Evolutionary conservation across 2,329 filamentous ascomycete species (phyloP).

Genomic region (Aspergillus japonicus): DNA sequence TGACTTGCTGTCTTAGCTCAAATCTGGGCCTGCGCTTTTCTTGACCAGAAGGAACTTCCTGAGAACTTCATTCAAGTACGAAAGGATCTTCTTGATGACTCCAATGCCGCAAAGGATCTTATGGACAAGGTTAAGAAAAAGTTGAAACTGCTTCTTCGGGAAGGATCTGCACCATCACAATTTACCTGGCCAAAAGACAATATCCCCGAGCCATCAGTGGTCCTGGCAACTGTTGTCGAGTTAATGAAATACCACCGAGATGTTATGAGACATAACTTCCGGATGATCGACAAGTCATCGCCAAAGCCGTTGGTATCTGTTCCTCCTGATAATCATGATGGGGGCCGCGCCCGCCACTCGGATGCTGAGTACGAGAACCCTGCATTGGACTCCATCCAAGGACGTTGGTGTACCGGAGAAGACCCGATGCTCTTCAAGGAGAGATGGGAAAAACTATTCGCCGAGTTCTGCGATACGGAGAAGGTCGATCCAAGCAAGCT

Average conservation of each 20-base stretch:
- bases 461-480: slow-evolving; percentile 92
- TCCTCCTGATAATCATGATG: not conserved
- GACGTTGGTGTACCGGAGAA: slow-evolving; percentile 94
- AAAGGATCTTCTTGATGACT: slow-evolving; percentile 94
- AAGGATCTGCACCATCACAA: slow-evolving; percentile 90
- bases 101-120: slow-evolving; percentile 96
- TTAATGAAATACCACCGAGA: slow-evolving; percentile 96
- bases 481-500: slow-evolving; percentile 99
- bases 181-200: slow-evolving; percentile 96
- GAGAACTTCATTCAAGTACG: slow-evolving; percentile 85
- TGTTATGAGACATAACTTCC: slow-evolving; percentile 94
- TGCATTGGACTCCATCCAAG: slow-evolving; percentile 70
- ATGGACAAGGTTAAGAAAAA: slow-evolving; percentile 99
- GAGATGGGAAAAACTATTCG: slow-evolving; percentile 96
- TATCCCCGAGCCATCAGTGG: slow-evolving; percentile 89
- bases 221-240: slow-evolving; percentile 87
- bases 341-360: slow-evolving; percentile 16
- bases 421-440: slow-evolving; percentile 93
- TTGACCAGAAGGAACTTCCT: slow-evolving; percentile 80
- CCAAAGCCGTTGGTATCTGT: not conserved
- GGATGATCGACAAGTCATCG: slow-evolving; percentile 65
- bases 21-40: slow-evolving; percentile 88
- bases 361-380: slow-evolving; percentile 43
- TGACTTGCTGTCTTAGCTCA: slow-evolving; percentile 58
- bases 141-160: slow-evolving; percentile 84